These are phyloP conservation scores for Carpinus viminea DNA, from an alignment of 306 rosid genomes.

Conservation along the genomic window DNA sequence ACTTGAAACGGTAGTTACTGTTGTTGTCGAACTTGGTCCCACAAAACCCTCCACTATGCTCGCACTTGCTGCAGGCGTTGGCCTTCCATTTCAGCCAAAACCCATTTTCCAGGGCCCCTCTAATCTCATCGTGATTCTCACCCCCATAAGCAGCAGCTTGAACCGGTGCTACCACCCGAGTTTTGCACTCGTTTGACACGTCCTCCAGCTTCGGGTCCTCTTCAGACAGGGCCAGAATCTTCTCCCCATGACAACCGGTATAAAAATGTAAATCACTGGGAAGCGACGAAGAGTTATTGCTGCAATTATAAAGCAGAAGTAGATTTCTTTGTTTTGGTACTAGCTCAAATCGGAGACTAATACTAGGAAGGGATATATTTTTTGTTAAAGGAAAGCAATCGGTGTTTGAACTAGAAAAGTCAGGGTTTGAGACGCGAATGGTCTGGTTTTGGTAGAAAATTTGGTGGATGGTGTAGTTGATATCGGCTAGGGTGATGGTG, in stretches of 20 bases:
- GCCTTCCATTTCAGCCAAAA: conserved; percentile 35
- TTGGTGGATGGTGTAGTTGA: conserved; percentile 6
- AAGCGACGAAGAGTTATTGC: not conserved
- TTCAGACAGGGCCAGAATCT: not conserved
- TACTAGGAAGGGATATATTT: not conserved
- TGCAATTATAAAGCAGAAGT: conserved; percentile 16
- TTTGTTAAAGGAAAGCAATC: not conserved
- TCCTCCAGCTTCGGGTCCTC: not conserved
- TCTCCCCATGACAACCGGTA: not conserved
- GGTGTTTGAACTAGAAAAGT: not conserved
- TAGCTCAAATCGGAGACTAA: not conserved
- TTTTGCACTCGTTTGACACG: not conserved
- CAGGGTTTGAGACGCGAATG: conserved; percentile 27
- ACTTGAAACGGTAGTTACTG: no score
- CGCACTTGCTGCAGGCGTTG: conserved; percentile 17
- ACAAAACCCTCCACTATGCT: conserved; percentile 31
- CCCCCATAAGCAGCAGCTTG: no score
- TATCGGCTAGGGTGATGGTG: not conserved
- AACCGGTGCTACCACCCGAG: not conserved
- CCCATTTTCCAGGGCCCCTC: conserved; percentile 23
- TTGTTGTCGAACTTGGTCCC: conserved; percentile 11
- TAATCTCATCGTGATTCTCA: not conserved
- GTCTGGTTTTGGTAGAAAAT: conserved; percentile 25
- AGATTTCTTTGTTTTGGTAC: not conserved
- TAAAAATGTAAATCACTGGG: no score